Evolutionary conservation across 2,329 filamentous ascomycete species (phyloP).

Genomic region (Claviceps pazoutovae): DNA sequence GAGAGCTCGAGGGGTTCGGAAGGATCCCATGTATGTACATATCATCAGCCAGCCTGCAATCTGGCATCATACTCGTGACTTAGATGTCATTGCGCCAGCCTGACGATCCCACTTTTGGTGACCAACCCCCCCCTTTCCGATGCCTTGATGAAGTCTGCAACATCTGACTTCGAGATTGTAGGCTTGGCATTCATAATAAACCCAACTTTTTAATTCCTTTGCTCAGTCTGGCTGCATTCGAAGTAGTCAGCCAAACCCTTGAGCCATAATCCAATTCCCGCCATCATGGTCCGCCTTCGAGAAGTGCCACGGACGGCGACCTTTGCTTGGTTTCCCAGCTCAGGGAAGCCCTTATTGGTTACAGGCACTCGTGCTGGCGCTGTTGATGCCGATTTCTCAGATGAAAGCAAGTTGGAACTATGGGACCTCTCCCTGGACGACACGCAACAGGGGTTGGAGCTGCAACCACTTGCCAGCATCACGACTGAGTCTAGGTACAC

Average conservation of each 20-base stretch:
- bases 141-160: neutral
- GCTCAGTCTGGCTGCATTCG: conserved; percentile 5
- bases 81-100: conserved; percentile 9
- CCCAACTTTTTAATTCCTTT: neutral
- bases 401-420: conserved; percentile 88
- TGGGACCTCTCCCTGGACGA: conserved; percentile 86
- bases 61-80: conserved; percentile 27
- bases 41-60: conserved; percentile 24
- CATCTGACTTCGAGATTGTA: conserved; percentile 2
- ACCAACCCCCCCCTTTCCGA: neutral
- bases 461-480: conserved; percentile 73
- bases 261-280: conserved; percentile 10
- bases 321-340: conserved; percentile 87
- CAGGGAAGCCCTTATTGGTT: conserved; percentile 66
- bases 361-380: conserved; percentile 92
- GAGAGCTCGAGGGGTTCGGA: conserved; percentile 15
- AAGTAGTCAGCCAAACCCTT: conserved; percentile 10
- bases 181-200: conserved; percentile 1
- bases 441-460: conserved; percentile 61
- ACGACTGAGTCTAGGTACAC: conserved; percentile 75
- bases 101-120: conserved; percentile 6
- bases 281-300: conserved; percentile 81
- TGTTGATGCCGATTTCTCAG: conserved; percentile 93
- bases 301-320: conserved; percentile 94
- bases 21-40: neutral